A percentile compares a stretch with the other conserved stretches of the same genome.
Evolutionary conservation across 1,139 yeast species (phyloP).

Genomic region (Kodamaea arcana): DNA sequence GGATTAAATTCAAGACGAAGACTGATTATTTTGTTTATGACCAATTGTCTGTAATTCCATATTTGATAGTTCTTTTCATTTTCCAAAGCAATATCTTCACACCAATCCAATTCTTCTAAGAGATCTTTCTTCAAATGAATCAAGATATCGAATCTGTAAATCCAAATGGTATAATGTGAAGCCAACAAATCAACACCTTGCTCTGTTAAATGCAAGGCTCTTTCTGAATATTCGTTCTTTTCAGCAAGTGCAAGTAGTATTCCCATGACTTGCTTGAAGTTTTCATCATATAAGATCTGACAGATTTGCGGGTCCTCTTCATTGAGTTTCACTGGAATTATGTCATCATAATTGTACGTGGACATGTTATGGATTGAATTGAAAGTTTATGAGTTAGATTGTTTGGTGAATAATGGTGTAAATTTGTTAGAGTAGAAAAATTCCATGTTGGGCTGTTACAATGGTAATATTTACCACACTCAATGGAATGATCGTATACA

Average conservation of each 20-base stretch:
- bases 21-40: slow-evolving; percentile 35
- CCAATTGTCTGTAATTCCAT: slow-evolving; percentile 83
- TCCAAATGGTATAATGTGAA: slow-evolving; percentile 92
- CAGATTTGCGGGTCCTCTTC: slow-evolving; percentile 57
- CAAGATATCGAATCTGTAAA: slow-evolving; percentile 63
- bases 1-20: slow-evolving; percentile 31
- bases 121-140: slow-evolving; percentile 29
- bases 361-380: too few relatives aligned
- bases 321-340: slow-evolving; percentile 37
- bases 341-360: slow-evolving; percentile 32
- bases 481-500: too few relatives aligned
- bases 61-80: slow-evolving; percentile 92
- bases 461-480: too few relatives aligned
- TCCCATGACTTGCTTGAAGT: slow-evolving; percentile 61
- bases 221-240: slow-evolving; percentile 56
- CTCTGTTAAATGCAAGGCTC: slow-evolving; percentile 68
- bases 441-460: too few relatives aligned
- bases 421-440: too few relatives aligned
- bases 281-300: slow-evolving; percentile 71
- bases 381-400: too few relatives aligned
- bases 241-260: slow-evolving; percentile 58
- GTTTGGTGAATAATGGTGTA: too few relatives aligned
- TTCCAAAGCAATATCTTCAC: slow-evolving; percentile 67
- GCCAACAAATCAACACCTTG: slow-evolving; percentile 66
- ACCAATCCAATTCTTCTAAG: slow-evolving; percentile 48